These are phyloP conservation scores for Mucor sp. DNA, from an alignment of 371 early-diverging fungal genomes.

Conservation along the genomic window DNA sequence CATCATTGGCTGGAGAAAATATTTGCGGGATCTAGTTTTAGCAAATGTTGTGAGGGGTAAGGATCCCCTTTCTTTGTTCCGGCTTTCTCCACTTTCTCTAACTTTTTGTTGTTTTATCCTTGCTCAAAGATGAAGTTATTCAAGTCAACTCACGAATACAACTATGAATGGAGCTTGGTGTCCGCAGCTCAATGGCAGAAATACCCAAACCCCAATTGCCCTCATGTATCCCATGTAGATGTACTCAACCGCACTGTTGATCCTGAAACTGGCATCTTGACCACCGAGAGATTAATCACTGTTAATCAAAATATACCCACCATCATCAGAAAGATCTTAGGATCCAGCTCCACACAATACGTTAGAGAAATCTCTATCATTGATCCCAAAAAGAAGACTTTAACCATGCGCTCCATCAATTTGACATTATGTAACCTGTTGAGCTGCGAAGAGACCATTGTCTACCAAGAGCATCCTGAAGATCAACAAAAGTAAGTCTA, in stretches of 20 bases:
- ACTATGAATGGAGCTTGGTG: conserved; percentile 81
- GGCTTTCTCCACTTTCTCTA: conserved; percentile 12
- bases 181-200: conserved; percentile 92
- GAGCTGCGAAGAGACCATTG: conserved; percentile 80
- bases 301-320: conserved; percentile 82
- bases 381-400: conserved; percentile 70
- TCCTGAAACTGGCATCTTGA: conserved; percentile 78
- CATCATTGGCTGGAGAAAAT: not conserved
- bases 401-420: conserved; percentile 74
- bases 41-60: not conserved
- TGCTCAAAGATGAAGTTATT: conserved; percentile 68
- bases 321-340: conserved; percentile 64
- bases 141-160: conserved; percentile 61
- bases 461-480: conserved; percentile 64
- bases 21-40: not conserved
- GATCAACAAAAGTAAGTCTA: conserved; percentile 33
- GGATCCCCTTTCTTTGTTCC: conserved; percentile 4
- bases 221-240: conserved; percentile 90
- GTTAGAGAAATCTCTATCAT: conserved; percentile 84
- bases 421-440: conserved; percentile 74
- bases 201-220: conserved; percentile 89
- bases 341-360: conserved; percentile 66
- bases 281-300: conserved; percentile 85
- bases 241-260: conserved; percentile 77
- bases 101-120: not conserved